Evolutionary conservation across 2,329 filamentous ascomycete genomes (phyloP), one percentile per base, ranked within the genome.

Genomic region (Colletotrichum incanum): DNA sequence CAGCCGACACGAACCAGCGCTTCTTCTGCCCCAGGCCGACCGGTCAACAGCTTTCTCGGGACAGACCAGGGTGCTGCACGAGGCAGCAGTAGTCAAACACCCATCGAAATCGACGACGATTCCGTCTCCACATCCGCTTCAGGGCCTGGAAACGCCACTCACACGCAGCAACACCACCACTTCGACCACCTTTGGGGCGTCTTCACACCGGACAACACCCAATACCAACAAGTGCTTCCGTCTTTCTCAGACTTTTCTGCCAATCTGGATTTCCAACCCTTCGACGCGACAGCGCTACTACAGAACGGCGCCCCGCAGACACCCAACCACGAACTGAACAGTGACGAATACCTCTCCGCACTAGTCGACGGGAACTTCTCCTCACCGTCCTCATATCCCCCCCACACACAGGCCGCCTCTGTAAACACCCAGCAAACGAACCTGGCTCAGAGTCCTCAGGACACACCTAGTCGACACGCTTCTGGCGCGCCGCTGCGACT

Each of bases 341-440:
- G 61, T 31, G 76, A 79, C 50, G 67, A 74, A 20, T 76, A 76
- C 45, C 72, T 82, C 26, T 65, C 64, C 50, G 74, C 71, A n/a
- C 65, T 83, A 34, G 72, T 75, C 50, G 76, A 78, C 49, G 71
- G 71, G 62, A 77, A 81, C 18, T 81, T 81, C 65, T 83, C 82
- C 65, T 83, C 82, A 2, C 81, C 81, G 28, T 82, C 82, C 26
- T 77, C 74, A 18, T 83, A 82, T 61, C 80, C 80, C 6, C 74
- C 77, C 49, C 79, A 82, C 71, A 75, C 72, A 26, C 56, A 68
- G 43, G n/a, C 74, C 49, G n/a, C 74, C 49, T 68, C 73, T 58
- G 67, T 73, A 58, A 55, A 72, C 52, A 66, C 54, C 65, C 43
- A 49, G 43, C 63, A 43, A 34, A 18, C 54, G 23, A 72, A 49